Percentiles rank a stretch among this genome's conserved stretches.
Evolutionary conservation across 179 eudicot species (phyloP).

Genomic region (Nepenthes alata): DNA sequence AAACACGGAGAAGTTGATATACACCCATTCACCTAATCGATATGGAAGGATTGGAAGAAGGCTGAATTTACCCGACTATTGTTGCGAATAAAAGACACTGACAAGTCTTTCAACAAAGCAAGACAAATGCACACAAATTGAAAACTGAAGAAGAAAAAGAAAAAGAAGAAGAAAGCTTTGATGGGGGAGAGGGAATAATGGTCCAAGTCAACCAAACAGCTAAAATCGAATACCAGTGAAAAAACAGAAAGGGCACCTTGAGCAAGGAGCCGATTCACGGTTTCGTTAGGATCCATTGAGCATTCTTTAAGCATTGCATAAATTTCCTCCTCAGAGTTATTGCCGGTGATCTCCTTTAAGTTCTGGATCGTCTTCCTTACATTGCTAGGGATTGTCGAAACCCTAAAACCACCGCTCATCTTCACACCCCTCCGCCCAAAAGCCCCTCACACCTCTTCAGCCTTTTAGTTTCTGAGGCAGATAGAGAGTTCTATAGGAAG

Average conservation of each 20-base stretch:
- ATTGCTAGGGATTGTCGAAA: constrained; percentile 36
- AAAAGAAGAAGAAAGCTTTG: no score
- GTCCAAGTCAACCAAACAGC: no score
- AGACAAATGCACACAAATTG: neutral
- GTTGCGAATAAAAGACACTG: no score
- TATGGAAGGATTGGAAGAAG: no score
- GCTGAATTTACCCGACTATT: no score
- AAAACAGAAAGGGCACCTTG: no score
- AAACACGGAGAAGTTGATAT: no score
- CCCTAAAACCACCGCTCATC: constrained; percentile 62
- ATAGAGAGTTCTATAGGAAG: no score
- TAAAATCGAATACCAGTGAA: constrained; percentile 1
- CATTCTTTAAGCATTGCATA: constrained; percentile 85
- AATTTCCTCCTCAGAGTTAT: constrained; percentile 71
- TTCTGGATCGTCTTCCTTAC: constrained; percentile 56
- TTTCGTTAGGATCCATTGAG: constrained; percentile 83
- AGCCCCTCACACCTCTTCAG: neutral
- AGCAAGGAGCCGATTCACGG: constrained; percentile 54
- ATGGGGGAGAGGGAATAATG: no score
- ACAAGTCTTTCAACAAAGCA: no score
- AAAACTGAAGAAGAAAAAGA: neutral
- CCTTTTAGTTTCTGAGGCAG: no score
- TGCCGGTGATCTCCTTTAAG: constrained; percentile 63
- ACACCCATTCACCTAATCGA: no score
- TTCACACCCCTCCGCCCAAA: constrained; percentile 15